Conservation (phyloP, 129 eudicot species). For the Saussurea involucrata region DNA sequence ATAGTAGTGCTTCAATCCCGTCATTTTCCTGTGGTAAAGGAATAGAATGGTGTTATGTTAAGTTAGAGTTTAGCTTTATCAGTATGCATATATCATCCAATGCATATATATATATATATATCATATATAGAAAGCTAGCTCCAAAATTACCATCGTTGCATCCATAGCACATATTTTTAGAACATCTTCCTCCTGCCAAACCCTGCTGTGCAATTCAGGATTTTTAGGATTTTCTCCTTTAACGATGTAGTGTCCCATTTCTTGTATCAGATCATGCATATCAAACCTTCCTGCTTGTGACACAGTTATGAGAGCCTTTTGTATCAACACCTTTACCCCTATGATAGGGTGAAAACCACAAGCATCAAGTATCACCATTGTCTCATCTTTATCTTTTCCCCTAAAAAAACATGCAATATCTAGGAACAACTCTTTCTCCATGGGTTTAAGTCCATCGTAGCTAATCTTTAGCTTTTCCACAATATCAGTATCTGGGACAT, state of each 20-base stretch:
- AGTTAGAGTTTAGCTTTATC: background rate
- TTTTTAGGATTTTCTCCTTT: background rate
- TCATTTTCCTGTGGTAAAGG: background rate
- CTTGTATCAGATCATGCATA: no score
- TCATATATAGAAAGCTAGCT: background rate
- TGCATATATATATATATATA: no score
- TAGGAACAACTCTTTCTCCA: background rate
- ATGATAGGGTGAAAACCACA: background rate
- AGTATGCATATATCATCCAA: background rate
- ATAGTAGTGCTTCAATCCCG: background rate
- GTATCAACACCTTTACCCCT: background rate
- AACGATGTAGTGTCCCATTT: background rate
- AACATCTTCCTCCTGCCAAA: background rate
- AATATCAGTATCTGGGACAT: background rate
- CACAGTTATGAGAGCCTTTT: background rate
- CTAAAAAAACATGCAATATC: conserved; percentile 11
- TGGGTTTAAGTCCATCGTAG: background rate
- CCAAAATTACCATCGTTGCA: background rate
- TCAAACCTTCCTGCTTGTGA: background rate
- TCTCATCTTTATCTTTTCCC: background rate
- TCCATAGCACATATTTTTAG: background rate
- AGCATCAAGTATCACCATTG: background rate
- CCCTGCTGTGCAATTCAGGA: background rate
- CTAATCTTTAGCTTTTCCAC: background rate
- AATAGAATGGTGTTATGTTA: background rate